phyloP scores from a whole-genome alignment of 257 asterid species.

The Forsythia viridissima region DNA sequence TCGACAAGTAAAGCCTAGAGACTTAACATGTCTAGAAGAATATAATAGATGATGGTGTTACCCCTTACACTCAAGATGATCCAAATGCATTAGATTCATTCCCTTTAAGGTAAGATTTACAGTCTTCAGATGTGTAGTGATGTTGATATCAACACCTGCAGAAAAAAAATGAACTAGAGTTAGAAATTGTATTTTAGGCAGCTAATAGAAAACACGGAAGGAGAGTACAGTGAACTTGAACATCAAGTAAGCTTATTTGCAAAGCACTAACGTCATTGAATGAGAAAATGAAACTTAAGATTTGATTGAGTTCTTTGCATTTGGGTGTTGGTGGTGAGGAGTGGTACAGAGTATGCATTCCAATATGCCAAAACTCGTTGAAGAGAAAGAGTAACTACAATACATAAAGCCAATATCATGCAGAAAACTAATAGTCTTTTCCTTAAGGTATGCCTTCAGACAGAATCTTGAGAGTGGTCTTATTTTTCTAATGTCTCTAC shows the following conservation, averaged over 20 bases:
- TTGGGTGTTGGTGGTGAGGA: conserved; percentile 75
- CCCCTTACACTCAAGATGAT: too few species aligned
- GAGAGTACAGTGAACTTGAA: conserved; percentile 66
- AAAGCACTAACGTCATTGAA: background rate
- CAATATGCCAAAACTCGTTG: conserved; percentile 88
- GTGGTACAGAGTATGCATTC: conserved; percentile 96
- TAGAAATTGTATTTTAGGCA: too few species aligned
- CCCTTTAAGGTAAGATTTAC: too few species aligned
- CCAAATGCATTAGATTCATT: too few species aligned
- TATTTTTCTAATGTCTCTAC: conserved; percentile 19
- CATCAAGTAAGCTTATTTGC: conserved; percentile 44
- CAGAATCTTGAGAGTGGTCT: background rate
- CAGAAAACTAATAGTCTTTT: conserved; percentile 98
- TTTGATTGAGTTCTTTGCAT: conserved; percentile 20
- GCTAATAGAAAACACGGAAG: conserved; percentile 48
- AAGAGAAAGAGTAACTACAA: conserved; percentile 83
- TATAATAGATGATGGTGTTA: too few species aligned
- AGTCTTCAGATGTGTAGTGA: too few species aligned
- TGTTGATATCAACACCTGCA: too few species aligned
- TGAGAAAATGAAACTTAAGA: background rate
- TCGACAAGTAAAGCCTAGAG: too few species aligned
- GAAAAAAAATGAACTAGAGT: too few species aligned
- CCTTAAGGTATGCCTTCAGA: conserved; percentile 62
- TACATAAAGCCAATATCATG: conserved; percentile 96
- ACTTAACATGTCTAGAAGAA: conserved; percentile 25